A percentile compares a stretch with the other conserved stretches of the same genome.
These are phyloP conservation scores for Deinandra increscens DNA, from an alignment of 129 eudicot species.

Conservation along the genomic window DNA sequence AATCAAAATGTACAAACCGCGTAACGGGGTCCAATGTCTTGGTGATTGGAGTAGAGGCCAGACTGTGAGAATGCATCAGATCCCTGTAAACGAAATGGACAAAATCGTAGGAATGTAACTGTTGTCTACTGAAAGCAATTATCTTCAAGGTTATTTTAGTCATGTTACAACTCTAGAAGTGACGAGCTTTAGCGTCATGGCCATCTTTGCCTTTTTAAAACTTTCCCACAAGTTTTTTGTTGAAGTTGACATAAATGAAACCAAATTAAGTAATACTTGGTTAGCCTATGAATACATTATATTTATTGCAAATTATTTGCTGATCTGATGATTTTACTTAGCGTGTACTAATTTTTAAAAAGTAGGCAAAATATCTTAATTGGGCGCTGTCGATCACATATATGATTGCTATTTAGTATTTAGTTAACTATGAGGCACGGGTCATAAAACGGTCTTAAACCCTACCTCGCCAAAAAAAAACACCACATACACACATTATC, in stretches of 20 bases:
- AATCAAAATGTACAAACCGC: slow-evolving; percentile 54
- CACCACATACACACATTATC: neutral
- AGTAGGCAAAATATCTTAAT: no score
- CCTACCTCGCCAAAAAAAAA: neutral
- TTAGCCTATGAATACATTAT: no score
- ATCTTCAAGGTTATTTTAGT: neutral
- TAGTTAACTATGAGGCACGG: no score
- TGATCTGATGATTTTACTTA: no score
- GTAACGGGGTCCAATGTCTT: slow-evolving; percentile 98
- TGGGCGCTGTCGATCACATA: no score
- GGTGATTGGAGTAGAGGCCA: slow-evolving; percentile 93
- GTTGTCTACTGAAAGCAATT: neutral
- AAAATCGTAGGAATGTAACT: neutral
- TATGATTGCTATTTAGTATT: no score
- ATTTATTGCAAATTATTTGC: no score
- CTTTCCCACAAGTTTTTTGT: neutral
- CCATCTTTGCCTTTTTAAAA: neutral
- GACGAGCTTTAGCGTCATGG: neutral
- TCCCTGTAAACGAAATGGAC: slow-evolving; percentile 50
- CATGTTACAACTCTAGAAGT: neutral
- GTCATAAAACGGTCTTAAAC: neutral
- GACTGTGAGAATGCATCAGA: slow-evolving; percentile 95
- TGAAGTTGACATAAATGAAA: no score
- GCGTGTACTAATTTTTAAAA: no score
- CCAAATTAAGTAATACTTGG: no score